Evolutionary conservation across 2,329 filamentous ascomycete species (phyloP), one percentile per base, ranked within the genome.

Genomic region (Hypoxylon sp.): DNA sequence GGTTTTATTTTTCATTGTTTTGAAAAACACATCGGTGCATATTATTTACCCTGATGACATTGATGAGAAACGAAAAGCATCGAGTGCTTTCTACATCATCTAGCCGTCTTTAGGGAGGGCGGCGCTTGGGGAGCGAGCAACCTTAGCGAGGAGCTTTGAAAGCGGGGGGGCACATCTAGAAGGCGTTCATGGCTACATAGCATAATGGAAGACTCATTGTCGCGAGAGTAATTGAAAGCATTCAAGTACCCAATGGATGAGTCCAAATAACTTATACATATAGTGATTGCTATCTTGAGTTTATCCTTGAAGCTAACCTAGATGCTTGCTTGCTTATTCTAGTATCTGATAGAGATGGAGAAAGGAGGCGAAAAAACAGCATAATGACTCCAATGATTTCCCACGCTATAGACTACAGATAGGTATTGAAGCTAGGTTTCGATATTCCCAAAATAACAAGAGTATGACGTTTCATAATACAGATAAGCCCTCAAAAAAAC

Each of bases 161-260:
- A 36, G 26, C 36, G 30, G 42, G 21, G n/a, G n/a, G n/a, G n/a
- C 19, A 44, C 35, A 55, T 36, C 20, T 48, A 55, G 55, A 57
- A 51, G 51, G 55, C 46, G 46, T 57, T 51, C 37, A 42, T 7
- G 49, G 41, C 12, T 44, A 53, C 36, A 50, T 53, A 53, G 49
- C 54, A 54, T 48, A 52, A 49, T 48, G 21, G 42, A 19, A 52
- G 29, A 45, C 23, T 12, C 29, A 49, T 37, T 19, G 25, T 46
- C 27, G 26, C 11, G 5, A 42, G n/a, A n/a, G n/a, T n/a, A n/a
- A n/a, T n/a, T n/a, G n/a, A n/a, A n/a, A n/a, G n/a, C n/a, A n/a
- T n/a, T n/a, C n/a, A n/a, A n/a, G n/a, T n/a, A n/a, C n/a, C n/a
- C n/a, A n/a, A n/a, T n/a, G n/a, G n/a, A n/a, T n/a, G n/a, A n/a